These are phyloP conservation scores for Rhododendron simsii DNA, from an alignment of 148 eudicot species.

Conservation along the genomic window DNA sequence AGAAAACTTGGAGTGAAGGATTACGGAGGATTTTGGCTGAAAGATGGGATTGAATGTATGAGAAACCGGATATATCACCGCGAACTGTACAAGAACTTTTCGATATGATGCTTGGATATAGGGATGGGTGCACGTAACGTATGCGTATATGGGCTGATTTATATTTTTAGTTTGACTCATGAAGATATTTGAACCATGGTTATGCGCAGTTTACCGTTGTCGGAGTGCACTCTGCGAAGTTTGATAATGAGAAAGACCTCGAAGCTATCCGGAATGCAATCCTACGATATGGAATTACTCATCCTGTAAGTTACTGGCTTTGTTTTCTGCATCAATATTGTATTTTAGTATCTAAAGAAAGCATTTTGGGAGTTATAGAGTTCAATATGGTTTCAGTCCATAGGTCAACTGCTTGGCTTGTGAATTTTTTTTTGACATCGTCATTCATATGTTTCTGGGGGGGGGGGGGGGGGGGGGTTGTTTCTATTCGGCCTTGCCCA, in stretches of 20 bases:
- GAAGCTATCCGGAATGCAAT: constrained; percentile 93
- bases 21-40: neutral
- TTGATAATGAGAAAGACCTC: constrained; percentile 93
- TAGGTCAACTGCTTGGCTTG: neutral
- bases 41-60: neutral
- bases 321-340: neutral
- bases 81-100: neutral
- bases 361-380: neutral
- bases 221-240: constrained; percentile 98
- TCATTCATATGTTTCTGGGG: neutral
- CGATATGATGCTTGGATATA: neutral
- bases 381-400: neutral
- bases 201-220: constrained; percentile 72
- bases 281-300: constrained; percentile 73
- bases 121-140: neutral
- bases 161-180: neutral
- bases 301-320: constrained; percentile 61
- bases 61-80: neutral
- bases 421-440: neutral
- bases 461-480: neutral
- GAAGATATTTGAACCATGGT: neutral
- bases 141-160: neutral
- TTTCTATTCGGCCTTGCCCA: neutral
- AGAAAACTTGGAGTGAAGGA: neutral
- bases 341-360: neutral